These are phyloP conservation scores for Neurospora sp. DNA, from an alignment of 495 filamentous ascomycete genomes.

Conservation along the genomic window DNA sequence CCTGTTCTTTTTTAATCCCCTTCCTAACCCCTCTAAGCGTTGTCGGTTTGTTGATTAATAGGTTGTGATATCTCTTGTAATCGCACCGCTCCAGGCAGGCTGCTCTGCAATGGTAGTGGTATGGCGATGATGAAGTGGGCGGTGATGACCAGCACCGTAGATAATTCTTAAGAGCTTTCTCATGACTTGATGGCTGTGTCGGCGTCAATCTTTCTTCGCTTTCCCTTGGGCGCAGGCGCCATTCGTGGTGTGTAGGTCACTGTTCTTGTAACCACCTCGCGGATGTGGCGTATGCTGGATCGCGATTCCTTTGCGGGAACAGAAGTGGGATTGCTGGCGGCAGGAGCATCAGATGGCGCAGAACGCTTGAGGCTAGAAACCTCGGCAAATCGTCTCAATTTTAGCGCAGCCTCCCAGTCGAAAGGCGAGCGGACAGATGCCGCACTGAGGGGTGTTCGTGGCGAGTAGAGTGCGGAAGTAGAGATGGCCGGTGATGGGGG, in stretches of 20 bases:
- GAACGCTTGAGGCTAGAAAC: constrained; percentile 16
- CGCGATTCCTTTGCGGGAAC: constrained; percentile 31
- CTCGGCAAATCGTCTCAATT: constrained; percentile 38
- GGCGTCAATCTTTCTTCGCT: constrained; percentile 58
- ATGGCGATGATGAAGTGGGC: not conserved
- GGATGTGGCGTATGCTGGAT: constrained; percentile 45
- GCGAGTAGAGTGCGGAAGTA: constrained; percentile 30
- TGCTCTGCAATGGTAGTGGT: not conserved
- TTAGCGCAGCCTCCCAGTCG: constrained; percentile 50
- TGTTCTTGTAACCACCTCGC: constrained; percentile 65
- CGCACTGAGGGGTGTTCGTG: constrained; percentile 39
- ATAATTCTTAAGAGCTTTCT: not conserved
- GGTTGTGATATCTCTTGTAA: not conserved
- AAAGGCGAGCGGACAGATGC: constrained; percentile 46
- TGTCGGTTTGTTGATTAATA: not conserved
- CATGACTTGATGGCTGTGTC: constrained; percentile 21
- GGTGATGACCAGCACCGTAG: constrained; percentile 15
- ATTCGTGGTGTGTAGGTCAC: constrained; percentile 64
- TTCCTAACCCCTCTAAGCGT: not conserved
- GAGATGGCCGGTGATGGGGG: constrained; percentile 51
- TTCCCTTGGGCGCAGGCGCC: constrained; percentile 64
- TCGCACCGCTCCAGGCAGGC: not conserved
- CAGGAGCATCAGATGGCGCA: constrained; percentile 1
- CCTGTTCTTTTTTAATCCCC: not conserved
- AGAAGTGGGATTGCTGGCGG: not conserved